A percentile compares a stretch with the other conserved stretches of the same genome.
Evolutionary conservation across 305 asterid genomes (phyloP).

Genomic region (Coffea humblotiana): DNA sequence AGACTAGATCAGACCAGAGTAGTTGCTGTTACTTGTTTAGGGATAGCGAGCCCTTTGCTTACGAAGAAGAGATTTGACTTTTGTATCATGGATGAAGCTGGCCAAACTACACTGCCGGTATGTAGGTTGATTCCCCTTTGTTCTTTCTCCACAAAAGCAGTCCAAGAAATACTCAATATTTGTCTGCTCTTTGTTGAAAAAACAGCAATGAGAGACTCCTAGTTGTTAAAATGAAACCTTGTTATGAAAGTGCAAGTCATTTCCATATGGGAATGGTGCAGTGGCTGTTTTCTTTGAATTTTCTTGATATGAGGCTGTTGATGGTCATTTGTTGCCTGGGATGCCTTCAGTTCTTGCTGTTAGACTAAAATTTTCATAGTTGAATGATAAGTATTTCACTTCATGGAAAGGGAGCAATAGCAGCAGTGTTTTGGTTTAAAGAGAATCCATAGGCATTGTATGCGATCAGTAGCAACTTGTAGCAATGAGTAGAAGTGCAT

Average conservation of each 20-base stretch:
- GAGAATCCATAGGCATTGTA: not conserved
- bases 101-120: conserved; percentile 96
- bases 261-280: not conserved
- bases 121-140: conserved; percentile 6
- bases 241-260: not conserved
- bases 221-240: not conserved
- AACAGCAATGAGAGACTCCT: not conserved
- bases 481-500: too few relatives aligned
- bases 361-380: not conserved
- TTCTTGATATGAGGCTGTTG: not conserved
- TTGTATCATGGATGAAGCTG: conserved; percentile 99
- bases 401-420: not conserved
- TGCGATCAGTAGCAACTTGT: too few relatives aligned
- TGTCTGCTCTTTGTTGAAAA: not conserved
- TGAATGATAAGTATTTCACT: not conserved
- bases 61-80: conserved; percentile 80
- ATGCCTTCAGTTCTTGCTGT: not conserved
- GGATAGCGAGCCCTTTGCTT: conserved; percentile 85
- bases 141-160: not conserved
- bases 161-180: not conserved
- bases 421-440: not conserved
- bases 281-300: not conserved
- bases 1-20: conserved; percentile 70
- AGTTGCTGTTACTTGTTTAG: conserved; percentile 95
- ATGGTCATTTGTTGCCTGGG: not conserved